Evolutionary conservation across 2,329 filamentous ascomycete genomes (phyloP).

Genomic region (Cryphonectria carpinicola): DNA sequence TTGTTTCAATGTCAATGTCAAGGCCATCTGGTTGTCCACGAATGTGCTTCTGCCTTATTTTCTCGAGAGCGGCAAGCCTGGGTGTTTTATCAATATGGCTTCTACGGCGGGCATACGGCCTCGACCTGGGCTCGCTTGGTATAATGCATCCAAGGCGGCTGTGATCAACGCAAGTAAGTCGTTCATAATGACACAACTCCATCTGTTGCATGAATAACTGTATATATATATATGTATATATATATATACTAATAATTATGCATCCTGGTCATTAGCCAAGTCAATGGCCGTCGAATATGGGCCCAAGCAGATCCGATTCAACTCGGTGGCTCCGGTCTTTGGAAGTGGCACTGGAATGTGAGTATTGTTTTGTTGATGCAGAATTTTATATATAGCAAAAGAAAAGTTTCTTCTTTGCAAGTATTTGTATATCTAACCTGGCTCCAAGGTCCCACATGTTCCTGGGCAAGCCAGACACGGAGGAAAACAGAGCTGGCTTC

Average conservation of each 20-base stretch:
- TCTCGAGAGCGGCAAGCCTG: constrained; percentile 58
- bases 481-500: constrained; percentile 61
- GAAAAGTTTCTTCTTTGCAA: background rate
- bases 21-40: constrained; percentile 65
- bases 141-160: constrained; percentile 71
- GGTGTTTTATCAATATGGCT: constrained; percentile 67
- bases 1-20: constrained; percentile 71
- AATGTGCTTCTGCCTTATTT: constrained; percentile 65
- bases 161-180: constrained; percentile 57
- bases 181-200: too few relatives aligned
- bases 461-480: constrained; percentile 64
- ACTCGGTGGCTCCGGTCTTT: constrained; percentile 70
- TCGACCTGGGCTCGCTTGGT: constrained; percentile 68
- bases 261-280: constrained; percentile 41
- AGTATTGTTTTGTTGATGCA: constrained; percentile 28
- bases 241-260: background rate
- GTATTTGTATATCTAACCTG: background rate
- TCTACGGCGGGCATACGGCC: constrained; percentile 66
- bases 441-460: constrained; percentile 51
- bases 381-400: rapidly evolving
- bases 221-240: too few relatives aligned
- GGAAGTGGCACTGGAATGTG: constrained; percentile 64
- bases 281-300: constrained; percentile 73
- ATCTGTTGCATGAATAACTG: too few relatives aligned
- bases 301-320: constrained; percentile 72